Percentiles rank a stretch among this genome's conserved stretches.
Evolutionary conservation across 2,329 filamentous ascomycete genomes (phyloP).

Genomic region (Fonsecaea multimorphosa): DNA sequence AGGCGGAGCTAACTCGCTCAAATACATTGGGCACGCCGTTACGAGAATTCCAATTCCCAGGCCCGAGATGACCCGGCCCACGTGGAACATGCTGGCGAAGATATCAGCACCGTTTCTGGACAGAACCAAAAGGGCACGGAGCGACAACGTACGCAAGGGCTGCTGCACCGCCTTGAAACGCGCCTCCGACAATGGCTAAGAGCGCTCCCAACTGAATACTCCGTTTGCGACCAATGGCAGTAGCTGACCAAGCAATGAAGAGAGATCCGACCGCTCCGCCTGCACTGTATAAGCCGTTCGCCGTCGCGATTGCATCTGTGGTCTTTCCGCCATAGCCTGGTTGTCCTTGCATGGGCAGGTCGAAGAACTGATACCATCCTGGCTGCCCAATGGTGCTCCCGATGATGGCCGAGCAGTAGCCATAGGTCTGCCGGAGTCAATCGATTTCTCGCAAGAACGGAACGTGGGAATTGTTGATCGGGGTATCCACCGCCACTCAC

Average conservation of each 20-base stretch:
- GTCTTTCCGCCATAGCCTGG: slow-evolving; percentile 51
- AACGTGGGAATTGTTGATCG: neutral
- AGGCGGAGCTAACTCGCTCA: slow-evolving; percentile 34
- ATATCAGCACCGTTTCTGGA: slow-evolving; percentile 16
- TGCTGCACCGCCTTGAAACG: slow-evolving; percentile 35
- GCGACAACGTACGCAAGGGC: slow-evolving; percentile 21
- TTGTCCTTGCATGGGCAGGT: slow-evolving; percentile 47
- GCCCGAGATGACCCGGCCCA: slow-evolving; percentile 34
- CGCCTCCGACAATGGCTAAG: slow-evolving; percentile 33
- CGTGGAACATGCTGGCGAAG: slow-evolving; percentile 34
- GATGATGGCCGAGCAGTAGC: slow-evolving; percentile 48
- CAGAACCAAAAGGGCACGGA: neutral
- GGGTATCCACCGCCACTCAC: slow-evolving; percentile 39
- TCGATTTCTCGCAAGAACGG: neutral
- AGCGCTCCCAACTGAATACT: slow-evolving; percentile 45
- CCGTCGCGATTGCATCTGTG: slow-evolving; percentile 51
- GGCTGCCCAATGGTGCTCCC: slow-evolving; percentile 56
- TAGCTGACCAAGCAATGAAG: slow-evolving; percentile 40
- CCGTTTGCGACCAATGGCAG: slow-evolving; percentile 47
- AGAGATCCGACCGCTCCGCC: slow-evolving; percentile 47
- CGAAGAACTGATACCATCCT: slow-evolving; percentile 52
- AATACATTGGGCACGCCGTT: slow-evolving; percentile 34
- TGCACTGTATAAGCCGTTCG: slow-evolving; percentile 55
- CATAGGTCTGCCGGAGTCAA: slow-evolving; percentile 36
- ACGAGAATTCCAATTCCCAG: slow-evolving; percentile 35